Base-by-base conservation (phyloP, 2,329 filamentous ascomycete genomes). In the Claviceps sp. region DNA sequence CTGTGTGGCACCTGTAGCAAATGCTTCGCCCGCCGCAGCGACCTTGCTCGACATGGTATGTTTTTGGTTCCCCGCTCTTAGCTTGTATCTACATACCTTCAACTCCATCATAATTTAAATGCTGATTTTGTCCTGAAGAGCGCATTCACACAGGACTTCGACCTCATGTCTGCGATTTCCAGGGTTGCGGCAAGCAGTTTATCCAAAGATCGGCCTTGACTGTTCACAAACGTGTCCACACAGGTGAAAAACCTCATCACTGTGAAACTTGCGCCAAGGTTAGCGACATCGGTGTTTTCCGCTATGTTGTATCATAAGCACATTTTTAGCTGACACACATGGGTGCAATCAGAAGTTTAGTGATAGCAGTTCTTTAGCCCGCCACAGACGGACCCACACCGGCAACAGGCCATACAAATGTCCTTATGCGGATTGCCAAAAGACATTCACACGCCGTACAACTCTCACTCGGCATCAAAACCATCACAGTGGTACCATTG, bases 231-330 rank as follows among this genome's bases (percentile, higher is more conserved):
- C 86, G 93, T 60, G 90, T 96, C 20, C 93, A 98, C 68, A 97
- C 93, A 2, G 93, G 93, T 58, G 93, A 97, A 72, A 98, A 98
- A 71, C 93, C 93, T 49, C 93, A 98, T 63, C 91, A 93, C 82
- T 98, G 93, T 65, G 93, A 96, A 70, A 82, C 87, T 56, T 97
- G 93, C 67, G 88, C 89, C 67, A 97, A 97, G 84, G 90, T 95
- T 75, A 62, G 77, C 61, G 6, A 24, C 38, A 58, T 52, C 41
- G 14, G 7, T 13, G 22, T n/a, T 36, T 14, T 14, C 13, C 22
- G 5, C 13, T 20, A 24, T 38, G 9, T 47, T 18, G 34, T 16
- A 16, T 6, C 8, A 34, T 11, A 34, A 11, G 30, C 30, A 14
- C 30, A 1, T 18, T 26, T 36, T 9, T 41, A 13, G 50, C 22